phyloP scores from a whole-genome alignment of 2,329 filamentous ascomycete genomes.

The Aulographum hederae region DNA sequence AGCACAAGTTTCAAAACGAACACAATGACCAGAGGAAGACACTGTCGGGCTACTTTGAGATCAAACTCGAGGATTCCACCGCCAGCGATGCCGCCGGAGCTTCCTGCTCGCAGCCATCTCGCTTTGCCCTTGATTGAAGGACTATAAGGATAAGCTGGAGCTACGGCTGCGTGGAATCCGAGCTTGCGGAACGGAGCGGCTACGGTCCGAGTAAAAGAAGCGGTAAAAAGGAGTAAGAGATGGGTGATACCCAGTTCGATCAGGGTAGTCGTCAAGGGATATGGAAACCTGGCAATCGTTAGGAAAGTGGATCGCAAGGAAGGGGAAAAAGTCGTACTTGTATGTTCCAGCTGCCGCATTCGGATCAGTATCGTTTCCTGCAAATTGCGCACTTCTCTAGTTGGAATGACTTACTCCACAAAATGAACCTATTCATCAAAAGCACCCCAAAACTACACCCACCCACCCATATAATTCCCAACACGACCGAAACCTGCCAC shows the following conservation, averaged over 20 bases:
- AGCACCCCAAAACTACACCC: constrained; percentile 27
- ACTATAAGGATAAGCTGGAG: constrained; percentile 18
- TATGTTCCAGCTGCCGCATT: constrained; percentile 22
- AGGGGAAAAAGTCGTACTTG: constrained; percentile 12
- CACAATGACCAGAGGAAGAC: constrained; percentile 29
- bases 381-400: constrained; percentile 8
- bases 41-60: constrained; percentile 24
- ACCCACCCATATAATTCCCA: constrained; percentile 29
- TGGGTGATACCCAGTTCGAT: constrained; percentile 32
- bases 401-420: constrained; percentile 20
- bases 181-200: constrained; percentile 21
- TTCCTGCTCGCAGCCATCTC: no score
- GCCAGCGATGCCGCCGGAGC: constrained; percentile 31
- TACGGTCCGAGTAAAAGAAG: constrained; percentile 28
- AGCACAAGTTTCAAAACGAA: constrained; percentile 32
- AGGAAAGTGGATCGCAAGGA: constrained; percentile 1
- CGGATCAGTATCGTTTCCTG: constrained; percentile 6
- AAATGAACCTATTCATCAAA: constrained; percentile 32
- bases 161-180: constrained; percentile 24
- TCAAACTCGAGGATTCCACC: constrained; percentile 36
- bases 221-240: constrained; percentile 25
- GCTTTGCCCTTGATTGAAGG: constrained; percentile 11
- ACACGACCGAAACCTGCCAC: constrained; percentile 28
- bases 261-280: constrained; percentile 31
- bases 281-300: constrained; percentile 32